Evolutionary conservation across 345 rosid genomes (phyloP), one percentile per base, ranked within the genome.

Genomic region (Corchorus olitorius): DNA sequence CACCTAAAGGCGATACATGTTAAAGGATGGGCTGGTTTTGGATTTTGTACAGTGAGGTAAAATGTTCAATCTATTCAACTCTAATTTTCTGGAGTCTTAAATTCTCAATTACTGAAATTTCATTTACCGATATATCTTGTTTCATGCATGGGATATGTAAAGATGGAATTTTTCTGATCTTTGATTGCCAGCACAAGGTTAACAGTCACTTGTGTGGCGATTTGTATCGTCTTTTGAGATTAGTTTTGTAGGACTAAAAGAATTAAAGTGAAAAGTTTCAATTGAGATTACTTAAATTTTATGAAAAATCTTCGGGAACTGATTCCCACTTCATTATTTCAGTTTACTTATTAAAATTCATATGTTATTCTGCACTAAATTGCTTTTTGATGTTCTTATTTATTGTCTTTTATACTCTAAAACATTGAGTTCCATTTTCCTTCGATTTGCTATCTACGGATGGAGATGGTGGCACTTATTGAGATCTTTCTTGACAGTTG

Each of bases 1-100:
- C 81, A 15, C 75, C 65, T 20, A 61, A 65, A 77, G 71, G 66
- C 49, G 62, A 80, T 34, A 73, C 50, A 48, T 22, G 72, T 59
- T 85, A 81, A 81, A 75, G 78, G 22, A 27, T 33, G 72, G 73
- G 70, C 77, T 66, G n/a, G 70, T 53, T 64, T 20, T 8, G 62
- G 84, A 69, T 64, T 27, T 74, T 90, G 91, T 90, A 89, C 89
- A 87, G 91, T 86, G 89, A 87, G 90, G 90, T 84, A 88, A 88
- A 80, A 60, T 73, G 80, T 65, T 75, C 67, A 71, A 73, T 76
- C 79, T 67, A n/a, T 77, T 71, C 52, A 74, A 72, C 66, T 60
- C 80, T 79, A 81, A 74, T 79, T 83, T 77, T 75, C 78, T 55
- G 27, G 27, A 78, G 60, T 59, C 64, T 17, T 75, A 54, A 55